Evolutionary conservation across 2,329 filamentous ascomycete genomes (phyloP).

Genomic region (Myriosclerotinia curreyana): DNA sequence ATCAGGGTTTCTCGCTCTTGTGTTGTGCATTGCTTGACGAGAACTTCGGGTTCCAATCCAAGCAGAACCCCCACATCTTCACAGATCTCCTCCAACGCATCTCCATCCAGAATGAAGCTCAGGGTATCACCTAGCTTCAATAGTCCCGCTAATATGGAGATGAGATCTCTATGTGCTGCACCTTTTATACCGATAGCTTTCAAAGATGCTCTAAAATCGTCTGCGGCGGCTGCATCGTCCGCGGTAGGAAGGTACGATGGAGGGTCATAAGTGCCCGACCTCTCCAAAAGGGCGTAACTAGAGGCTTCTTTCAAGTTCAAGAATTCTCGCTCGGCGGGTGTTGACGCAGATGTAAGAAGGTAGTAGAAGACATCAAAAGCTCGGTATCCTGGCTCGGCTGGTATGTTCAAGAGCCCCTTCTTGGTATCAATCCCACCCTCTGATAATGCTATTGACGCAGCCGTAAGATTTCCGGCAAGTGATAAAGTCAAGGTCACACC

Average conservation of each 20-base stretch:
- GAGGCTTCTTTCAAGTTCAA: constrained; percentile 75
- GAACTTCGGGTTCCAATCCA: constrained; percentile 79
- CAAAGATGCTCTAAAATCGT: constrained; percentile 83
- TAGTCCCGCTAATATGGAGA: constrained; percentile 80
- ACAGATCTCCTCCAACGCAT: constrained; percentile 79
- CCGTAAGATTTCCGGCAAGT: constrained; percentile 73
- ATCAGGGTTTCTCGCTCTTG: constrained; percentile 81
- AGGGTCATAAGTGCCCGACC: constrained; percentile 80
- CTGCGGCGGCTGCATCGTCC: constrained; percentile 87
- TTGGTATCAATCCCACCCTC: constrained; percentile 83
- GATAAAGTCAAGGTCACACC: constrained; percentile 79
- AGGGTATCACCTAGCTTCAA: constrained; percentile 90
- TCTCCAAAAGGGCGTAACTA: constrained; percentile 73
- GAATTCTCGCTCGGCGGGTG: constrained; percentile 83
- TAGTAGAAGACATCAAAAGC: constrained; percentile 99
- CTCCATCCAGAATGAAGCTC: constrained; percentile 79
- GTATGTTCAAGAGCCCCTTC: constrained; percentile 76
- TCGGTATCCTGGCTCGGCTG: constrained; percentile 74
- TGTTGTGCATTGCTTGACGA: constrained; percentile 75
- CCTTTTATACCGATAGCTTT: constrained; percentile 95
- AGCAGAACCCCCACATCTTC: constrained; percentile 86
- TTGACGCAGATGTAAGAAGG: constrained; percentile 86
- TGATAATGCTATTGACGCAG: constrained; percentile 73
- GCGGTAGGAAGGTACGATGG: constrained; percentile 88
- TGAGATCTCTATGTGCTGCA: constrained; percentile 72